Percentiles rank a stretch among this genome's conserved stretches.
These are phyloP conservation scores for Sporothrix brasiliensis DNA, from an alignment of 2,329 filamentous ascomycete genomes.

Conservation along the genomic window DNA sequence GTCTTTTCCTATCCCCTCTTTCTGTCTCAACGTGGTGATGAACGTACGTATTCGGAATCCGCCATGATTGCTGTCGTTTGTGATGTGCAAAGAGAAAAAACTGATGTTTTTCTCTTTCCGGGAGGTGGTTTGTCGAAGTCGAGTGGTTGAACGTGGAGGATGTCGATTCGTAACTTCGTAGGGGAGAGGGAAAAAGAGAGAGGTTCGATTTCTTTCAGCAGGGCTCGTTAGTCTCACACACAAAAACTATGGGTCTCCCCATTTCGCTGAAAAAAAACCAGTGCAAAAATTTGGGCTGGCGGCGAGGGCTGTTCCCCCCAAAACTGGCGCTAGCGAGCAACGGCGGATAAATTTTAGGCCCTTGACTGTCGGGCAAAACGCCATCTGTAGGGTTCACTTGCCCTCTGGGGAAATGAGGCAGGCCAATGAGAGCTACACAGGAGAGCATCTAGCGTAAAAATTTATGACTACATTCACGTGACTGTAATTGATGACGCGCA, in stretches of 20 bases:
- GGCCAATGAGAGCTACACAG: constrained; percentile 20
- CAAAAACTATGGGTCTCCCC: not conserved
- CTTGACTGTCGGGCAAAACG: not conserved
- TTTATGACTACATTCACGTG: not conserved
- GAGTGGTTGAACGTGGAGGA: constrained; percentile 29
- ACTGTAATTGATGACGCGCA: not conserved
- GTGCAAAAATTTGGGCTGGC: constrained; percentile 3
- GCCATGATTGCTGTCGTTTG: constrained; percentile 68
- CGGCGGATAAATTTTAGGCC: constrained; percentile 24
- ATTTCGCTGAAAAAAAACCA: constrained; percentile 10
- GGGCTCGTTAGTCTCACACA: constrained; percentile 13
- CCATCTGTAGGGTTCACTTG: constrained; percentile 29
- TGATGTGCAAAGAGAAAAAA: constrained; percentile 29
- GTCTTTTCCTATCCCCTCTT: not conserved
- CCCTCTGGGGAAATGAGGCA: constrained; percentile 1
- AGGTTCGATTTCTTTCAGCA: constrained; percentile 25
- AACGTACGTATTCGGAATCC: constrained; percentile 55
- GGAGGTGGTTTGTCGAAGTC: constrained; percentile 32
- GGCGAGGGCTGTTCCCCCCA: constrained; percentile 1
- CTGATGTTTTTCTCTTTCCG: constrained; percentile 25
- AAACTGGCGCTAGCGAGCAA: constrained; percentile 23
- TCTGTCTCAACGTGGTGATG: constrained; percentile 2
- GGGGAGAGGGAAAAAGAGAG: not conserved
- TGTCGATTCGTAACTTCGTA: constrained; percentile 18
- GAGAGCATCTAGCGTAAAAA: not conserved